These are phyloP conservation scores for Hymenoscyphus infarciens DNA, from an alignment of 2,329 filamentous ascomycete species.

Conservation along the genomic window DNA sequence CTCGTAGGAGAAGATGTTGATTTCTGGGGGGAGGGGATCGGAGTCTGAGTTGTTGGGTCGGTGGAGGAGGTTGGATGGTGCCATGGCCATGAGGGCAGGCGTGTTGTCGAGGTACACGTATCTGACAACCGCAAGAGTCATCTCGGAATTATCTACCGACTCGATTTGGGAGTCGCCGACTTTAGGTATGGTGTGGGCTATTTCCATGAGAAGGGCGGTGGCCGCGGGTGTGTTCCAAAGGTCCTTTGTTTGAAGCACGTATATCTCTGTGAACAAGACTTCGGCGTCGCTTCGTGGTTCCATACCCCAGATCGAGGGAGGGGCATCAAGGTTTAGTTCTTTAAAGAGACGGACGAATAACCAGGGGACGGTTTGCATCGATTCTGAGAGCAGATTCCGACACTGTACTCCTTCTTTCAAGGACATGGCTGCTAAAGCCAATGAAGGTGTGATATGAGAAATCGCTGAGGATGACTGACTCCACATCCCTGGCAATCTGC, in stretches of 20 bases:
- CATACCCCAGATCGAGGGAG: slow-evolving; percentile 79
- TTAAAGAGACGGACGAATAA: slow-evolving; percentile 77
- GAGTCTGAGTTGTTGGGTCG: slow-evolving; percentile 34
- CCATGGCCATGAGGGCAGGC: slow-evolving; percentile 33
- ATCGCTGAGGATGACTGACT: slow-evolving; percentile 41
- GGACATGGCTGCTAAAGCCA: slow-evolving; percentile 72
- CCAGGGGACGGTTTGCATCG: slow-evolving; percentile 78
- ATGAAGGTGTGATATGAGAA: slow-evolving; percentile 70
- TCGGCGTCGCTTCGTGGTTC: slow-evolving; percentile 52
- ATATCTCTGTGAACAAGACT: slow-evolving; percentile 59
- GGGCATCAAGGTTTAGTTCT: slow-evolving; percentile 73
- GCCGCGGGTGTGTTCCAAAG: slow-evolving; percentile 70
- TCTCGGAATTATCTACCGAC: slow-evolving; percentile 23
- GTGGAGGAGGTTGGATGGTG: slow-evolving; percentile 31
- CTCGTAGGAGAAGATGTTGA: slow-evolving; percentile 32
- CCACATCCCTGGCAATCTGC: slow-evolving; percentile 43
- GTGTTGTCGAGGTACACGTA: slow-evolving; percentile 36
- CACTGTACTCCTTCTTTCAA: slow-evolving; percentile 63
- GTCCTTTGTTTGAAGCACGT: slow-evolving; percentile 64
- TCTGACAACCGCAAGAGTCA: slow-evolving; percentile 34
- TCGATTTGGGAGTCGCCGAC: slow-evolving; percentile 19
- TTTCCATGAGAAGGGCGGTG: slow-evolving; percentile 58
- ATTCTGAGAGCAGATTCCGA: slow-evolving; percentile 58
- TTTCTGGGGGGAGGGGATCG: slow-evolving; percentile 35
- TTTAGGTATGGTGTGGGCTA: slow-evolving; percentile 46